Evolutionary conservation across 257 asterid genomes (phyloP).

Genomic region (Marsdenia floribunda): DNA sequence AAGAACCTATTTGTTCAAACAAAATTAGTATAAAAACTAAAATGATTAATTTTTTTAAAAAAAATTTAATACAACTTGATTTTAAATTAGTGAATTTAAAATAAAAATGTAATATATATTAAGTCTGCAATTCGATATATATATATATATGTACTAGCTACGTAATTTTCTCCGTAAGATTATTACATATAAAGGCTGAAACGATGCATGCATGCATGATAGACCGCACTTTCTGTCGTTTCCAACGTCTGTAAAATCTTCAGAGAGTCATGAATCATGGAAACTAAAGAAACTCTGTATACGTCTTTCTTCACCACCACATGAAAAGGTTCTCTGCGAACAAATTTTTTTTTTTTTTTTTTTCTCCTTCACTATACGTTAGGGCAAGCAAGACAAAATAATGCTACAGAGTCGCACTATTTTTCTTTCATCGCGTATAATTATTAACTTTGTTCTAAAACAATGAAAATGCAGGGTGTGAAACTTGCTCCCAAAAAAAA

Average conservation of each 20-base stretch:
- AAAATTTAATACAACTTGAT: too few relatives aligned
- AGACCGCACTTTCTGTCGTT: constrained; percentile 22
- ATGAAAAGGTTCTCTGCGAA: constrained; percentile 7
- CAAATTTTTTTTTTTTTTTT: too few relatives aligned
- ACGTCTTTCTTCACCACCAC: constrained; percentile 4
- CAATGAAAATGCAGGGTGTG: too few relatives aligned
- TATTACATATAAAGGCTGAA: not conserved
- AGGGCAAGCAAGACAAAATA: constrained; percentile 7
- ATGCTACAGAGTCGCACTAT: not conserved
- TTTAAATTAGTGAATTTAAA: too few relatives aligned
- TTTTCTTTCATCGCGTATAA: not conserved
- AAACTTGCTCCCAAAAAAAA: too few relatives aligned
- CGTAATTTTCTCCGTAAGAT: not conserved
- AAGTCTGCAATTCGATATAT: too few relatives aligned
- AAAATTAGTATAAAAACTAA: too few relatives aligned
- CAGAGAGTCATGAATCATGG: constrained; percentile 2
- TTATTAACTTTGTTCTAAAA: too few relatives aligned
- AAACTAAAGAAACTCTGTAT: constrained; percentile 2
- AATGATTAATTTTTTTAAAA: too few relatives aligned
- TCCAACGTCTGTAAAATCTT: constrained; percentile 22
- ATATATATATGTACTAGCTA: too few relatives aligned
- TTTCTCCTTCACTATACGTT: not conserved
- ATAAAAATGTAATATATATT: too few relatives aligned
- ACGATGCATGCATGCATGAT: constrained; percentile 1
- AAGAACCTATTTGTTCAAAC: too few relatives aligned